phyloP scores from a whole-genome alignment of 1,284 basidiomycete genomes.

The Fomitiporia mediterranea region DNA sequence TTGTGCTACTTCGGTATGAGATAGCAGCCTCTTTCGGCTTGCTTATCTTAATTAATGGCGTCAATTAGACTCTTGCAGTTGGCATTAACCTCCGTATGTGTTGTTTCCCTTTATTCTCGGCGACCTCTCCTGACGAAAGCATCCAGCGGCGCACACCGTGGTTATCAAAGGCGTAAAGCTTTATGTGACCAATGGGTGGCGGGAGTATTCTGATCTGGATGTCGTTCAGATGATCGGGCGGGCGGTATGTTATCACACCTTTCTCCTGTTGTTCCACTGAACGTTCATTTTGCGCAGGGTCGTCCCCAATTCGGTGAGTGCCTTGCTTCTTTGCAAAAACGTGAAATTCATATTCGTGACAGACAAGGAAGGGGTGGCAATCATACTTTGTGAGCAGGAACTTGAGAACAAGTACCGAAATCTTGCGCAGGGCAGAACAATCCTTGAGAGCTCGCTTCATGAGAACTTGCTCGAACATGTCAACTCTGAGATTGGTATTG shows the following conservation, averaged over 20 bases:
- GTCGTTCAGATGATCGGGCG: constrained; percentile 84
- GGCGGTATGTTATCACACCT: constrained; percentile 42
- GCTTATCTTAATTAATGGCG: constrained; percentile 2
- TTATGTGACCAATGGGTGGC: constrained; percentile 58
- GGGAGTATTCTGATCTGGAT: constrained; percentile 79
- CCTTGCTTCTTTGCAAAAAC: constrained; percentile 7
- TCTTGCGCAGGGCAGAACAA: constrained; percentile 61
- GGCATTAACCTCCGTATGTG: constrained; percentile 81
- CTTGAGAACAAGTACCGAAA: constrained; percentile 68
- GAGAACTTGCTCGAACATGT: constrained; percentile 82
- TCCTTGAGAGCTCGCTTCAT: constrained; percentile 84
- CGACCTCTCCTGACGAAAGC: background rate
- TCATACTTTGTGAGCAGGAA: constrained; percentile 77
- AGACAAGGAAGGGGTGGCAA: constrained; percentile 75
- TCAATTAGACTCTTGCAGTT: constrained; percentile 71
- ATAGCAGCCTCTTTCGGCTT: constrained; percentile 1
- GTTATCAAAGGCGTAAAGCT: constrained; percentile 78
- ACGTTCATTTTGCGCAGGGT: constrained; percentile 47
- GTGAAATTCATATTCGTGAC: constrained; percentile 16
- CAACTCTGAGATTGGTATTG: constrained; percentile 87
- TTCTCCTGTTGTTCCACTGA: background rate
- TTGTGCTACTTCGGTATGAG: constrained; percentile 65
- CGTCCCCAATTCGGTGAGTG: constrained; percentile 84
- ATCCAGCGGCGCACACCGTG: constrained; percentile 70
- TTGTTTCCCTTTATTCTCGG: background rate